Percentiles rank a stretch among this genome's conserved stretches.
Evolutionary conservation across 768 basidiomycete species (phyloP).

Genomic region (Tylopilus sp.): DNA sequence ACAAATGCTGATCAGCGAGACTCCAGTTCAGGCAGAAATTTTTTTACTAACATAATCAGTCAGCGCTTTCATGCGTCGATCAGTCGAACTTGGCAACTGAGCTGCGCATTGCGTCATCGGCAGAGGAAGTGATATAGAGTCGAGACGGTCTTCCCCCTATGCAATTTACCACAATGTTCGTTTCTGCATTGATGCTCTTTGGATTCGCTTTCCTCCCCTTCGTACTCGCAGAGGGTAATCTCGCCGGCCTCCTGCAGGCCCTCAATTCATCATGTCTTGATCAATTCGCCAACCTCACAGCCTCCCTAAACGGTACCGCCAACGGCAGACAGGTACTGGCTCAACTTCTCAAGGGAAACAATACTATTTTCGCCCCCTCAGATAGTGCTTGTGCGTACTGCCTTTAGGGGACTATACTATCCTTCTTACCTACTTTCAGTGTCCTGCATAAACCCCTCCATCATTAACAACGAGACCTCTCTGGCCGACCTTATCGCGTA

Average conservation of each 20-base stretch:
- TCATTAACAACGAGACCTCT: conserved; percentile 29
- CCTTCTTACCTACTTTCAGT: conserved; percentile 11
- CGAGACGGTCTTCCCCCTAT: not conserved
- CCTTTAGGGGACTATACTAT: not conserved
- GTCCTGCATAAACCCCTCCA: not conserved
- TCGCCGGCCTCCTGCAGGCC: conserved; percentile 34
- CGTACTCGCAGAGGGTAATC: conserved; percentile 31
- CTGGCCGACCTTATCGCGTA: conserved; percentile 53
- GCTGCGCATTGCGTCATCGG: conserved; percentile 32
- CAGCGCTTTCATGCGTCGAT: not conserved
- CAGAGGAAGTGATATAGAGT: not conserved
- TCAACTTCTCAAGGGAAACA: conserved; percentile 41
- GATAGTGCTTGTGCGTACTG: conserved; percentile 53
- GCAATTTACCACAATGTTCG: conserved; percentile 18
- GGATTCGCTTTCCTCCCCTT: conserved; percentile 25
- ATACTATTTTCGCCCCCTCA: conserved; percentile 56
- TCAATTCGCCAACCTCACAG: conserved; percentile 38
- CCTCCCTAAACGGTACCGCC: conserved; percentile 41
- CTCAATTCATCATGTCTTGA: conserved; percentile 41
- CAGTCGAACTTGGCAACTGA: not conserved
- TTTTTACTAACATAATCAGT: not conserved
- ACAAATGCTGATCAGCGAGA: not conserved
- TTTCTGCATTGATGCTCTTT: not conserved
- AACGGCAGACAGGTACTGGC: conserved; percentile 43
- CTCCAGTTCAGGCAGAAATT: no score